Conservation (phyloP, 768 basidiomycete genomes). For the Albatrellus ellisii region DNA sequence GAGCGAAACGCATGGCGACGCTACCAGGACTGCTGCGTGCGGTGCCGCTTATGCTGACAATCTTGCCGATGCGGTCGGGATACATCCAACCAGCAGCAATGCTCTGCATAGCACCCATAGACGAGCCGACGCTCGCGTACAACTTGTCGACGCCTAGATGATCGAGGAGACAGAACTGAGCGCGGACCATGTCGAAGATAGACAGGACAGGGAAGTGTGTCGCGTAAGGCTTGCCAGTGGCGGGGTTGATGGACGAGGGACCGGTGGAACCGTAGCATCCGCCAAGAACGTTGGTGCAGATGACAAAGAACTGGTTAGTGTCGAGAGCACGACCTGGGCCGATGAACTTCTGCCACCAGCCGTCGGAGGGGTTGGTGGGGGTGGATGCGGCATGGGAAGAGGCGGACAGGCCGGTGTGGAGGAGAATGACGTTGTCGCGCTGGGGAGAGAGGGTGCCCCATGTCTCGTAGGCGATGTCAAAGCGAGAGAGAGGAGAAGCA, state of each 20-base stretch:
- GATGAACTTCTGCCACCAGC: constrained; percentile 99
- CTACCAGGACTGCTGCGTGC: constrained; percentile 86
- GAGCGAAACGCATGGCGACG: constrained; percentile 93
- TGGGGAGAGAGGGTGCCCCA: constrained; percentile 82
- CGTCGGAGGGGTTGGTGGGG: constrained; percentile 56
- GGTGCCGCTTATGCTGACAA: constrained; percentile 91
- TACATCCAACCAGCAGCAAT: constrained; percentile 89
- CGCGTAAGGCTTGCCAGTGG: constrained; percentile 59
- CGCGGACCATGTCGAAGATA: constrained; percentile 95
- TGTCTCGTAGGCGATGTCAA: constrained; percentile 93
- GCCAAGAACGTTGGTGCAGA: constrained; percentile 94
- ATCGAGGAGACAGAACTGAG: constrained; percentile 81
- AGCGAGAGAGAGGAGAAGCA: constrained; percentile 40
- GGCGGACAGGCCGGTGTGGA: constrained; percentile 93
- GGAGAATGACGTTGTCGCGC: constrained; percentile 80
- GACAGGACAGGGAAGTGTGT: constrained; percentile 86
- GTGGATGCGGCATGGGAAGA: constrained; percentile 92
- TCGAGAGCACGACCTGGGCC: constrained; percentile 91
- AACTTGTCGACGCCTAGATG: constrained; percentile 72
- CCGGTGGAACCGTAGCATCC: constrained; percentile 98
- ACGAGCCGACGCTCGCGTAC: constrained; percentile 88
- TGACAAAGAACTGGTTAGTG: constrained; percentile 82
- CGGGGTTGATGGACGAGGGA: constrained; percentile 70
- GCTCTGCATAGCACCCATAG: constrained; percentile 99
- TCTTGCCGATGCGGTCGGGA: constrained; percentile 77